Evolutionary conservation across 2,329 filamentous ascomycete genomes (phyloP), one percentile per base, ranked within the genome.

Genomic region (Stagonosporopsis chrysanthemi): DNA sequence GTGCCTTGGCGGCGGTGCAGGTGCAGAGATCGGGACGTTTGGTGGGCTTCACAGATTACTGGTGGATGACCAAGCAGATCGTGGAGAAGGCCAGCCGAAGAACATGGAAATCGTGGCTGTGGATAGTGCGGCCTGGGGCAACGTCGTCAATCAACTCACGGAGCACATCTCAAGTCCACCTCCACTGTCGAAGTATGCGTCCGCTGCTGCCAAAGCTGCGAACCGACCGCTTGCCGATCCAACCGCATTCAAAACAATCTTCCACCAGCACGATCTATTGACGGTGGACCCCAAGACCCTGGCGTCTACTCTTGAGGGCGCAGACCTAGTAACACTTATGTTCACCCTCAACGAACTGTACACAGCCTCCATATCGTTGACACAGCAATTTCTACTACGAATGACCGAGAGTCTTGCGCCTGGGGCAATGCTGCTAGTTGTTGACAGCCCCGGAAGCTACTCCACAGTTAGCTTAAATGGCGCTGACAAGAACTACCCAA

Each of bases 291-390:
- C 78, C 3, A 60, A 71, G 1, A 69, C 75, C 2, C 62, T 85
- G 1, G 49, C 63, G 6, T 54, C 64, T 0, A 35, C 77, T 6
- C 65, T 78, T 6, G 31, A 66, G 14, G 61, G 63, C 7, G 70
- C 74, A 1, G 63, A 75, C 29, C 64, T 97, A 0, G 81, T 96
- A 14, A 97, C 93, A 0, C 79, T 98, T 12, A 86, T 98, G 78
- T 99, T 98, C 81, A 97, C 94, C 0, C 84, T 98, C 43, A 98
- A 98, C 75, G 95, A 99, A 78, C 86, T 99, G 0, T 98, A 97
- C 80, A 89, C 90, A 0, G 82, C 86, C 0, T 91, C 88, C 1
- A 86, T 92, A 23, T 82, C 87, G 2, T 86, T 87, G 65, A 92
- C 94, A 0, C 96, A 94, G 0, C 80, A 81, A 3, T 88, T 98